phyloP scores from a whole-genome alignment of 129 eudicot genomes.

The Pulicaria dysenterica region DNA sequence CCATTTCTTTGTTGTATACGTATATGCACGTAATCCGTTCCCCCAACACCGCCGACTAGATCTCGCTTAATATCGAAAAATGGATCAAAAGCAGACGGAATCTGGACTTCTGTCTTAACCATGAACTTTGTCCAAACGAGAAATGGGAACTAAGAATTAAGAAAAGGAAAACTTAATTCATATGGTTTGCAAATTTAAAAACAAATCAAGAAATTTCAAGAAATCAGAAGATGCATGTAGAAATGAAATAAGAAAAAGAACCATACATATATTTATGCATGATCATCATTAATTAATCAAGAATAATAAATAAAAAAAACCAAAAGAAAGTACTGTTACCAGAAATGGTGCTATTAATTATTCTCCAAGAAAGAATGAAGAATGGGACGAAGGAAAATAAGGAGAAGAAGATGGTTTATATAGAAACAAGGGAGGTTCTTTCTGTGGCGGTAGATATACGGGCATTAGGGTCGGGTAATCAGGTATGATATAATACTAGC shows the following conservation, averaged over 20 bases:
- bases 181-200: too few species aligned
- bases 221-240: too few species aligned
- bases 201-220: too few species aligned
- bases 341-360: neutral
- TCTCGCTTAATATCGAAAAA: slow-evolving; percentile 64
- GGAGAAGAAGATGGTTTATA: slow-evolving; percentile 12
- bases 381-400: slow-evolving; percentile 12
- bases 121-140: slow-evolving; percentile 47
- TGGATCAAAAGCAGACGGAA: slow-evolving; percentile 74
- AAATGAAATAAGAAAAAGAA: too few species aligned
- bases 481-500: too few species aligned
- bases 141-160: neutral
- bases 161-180: neutral
- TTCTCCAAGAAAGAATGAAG: slow-evolving; percentile 22
- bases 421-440: neutral
- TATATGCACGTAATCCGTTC: slow-evolving; percentile 76
- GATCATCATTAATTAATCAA: too few species aligned
- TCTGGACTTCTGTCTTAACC: slow-evolving; percentile 62
- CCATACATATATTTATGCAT: too few species aligned
- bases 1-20: slow-evolving; percentile 90
- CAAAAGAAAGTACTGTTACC: too few species aligned
- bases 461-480: too few species aligned
- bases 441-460: neutral
- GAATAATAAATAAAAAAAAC: neutral
- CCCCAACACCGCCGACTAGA: slow-evolving; percentile 48